These are phyloP conservation scores for Corymbia calophylla DNA, from an alignment of 441 rosid genomes.

Conservation along the genomic window DNA sequence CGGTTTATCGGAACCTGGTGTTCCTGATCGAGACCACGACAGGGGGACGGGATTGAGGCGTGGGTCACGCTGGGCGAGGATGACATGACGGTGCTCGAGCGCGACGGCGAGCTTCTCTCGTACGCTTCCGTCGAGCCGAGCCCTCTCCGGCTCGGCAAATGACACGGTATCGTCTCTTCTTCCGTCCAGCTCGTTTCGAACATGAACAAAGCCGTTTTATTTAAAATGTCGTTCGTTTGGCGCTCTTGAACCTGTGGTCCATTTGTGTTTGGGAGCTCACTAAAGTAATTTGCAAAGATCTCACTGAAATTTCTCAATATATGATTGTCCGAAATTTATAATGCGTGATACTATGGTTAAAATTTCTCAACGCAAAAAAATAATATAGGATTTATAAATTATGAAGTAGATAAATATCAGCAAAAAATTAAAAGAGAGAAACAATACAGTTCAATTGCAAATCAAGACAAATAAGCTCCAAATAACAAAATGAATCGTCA, in stretches of 20 bases:
- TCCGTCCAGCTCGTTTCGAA: not conserved
- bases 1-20: not conserved
- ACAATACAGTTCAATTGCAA: too few relatives aligned
- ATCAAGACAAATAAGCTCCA: too few relatives aligned
- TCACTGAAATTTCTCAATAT: not conserved
- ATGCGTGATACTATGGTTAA: not conserved
- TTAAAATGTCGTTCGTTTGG: not conserved
- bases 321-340: not conserved
- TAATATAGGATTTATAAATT: not conserved
- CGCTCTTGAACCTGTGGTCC: not conserved
- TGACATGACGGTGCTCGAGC: not conserved
- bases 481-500: too few relatives aligned
- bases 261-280: not conserved
- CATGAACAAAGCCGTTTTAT: not conserved
- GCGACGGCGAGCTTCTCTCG: constrained; percentile 1
- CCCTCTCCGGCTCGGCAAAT: not conserved
- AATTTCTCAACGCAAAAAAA: not conserved
- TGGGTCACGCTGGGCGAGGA: constrained; percentile 5
- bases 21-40: not conserved
- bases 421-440: too few relatives aligned
- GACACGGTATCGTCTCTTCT: not conserved
- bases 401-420: not conserved
- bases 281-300: not conserved
- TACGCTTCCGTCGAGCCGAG: not conserved
- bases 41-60: not conserved